Conservation (phyloP, 148 eudicot genomes). For the Vaccinium myrtillus region DNA sequence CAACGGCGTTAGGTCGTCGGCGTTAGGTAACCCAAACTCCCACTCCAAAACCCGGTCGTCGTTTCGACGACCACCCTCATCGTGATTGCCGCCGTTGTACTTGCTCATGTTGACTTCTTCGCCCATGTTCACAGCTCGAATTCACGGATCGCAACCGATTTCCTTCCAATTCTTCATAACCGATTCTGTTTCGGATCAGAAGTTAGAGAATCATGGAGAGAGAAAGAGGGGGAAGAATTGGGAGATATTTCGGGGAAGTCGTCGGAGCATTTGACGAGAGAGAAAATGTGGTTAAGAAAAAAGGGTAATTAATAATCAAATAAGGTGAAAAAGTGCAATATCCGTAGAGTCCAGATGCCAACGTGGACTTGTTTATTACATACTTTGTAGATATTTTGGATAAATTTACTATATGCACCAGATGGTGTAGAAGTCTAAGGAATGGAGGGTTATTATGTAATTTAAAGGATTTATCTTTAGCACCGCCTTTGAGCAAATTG, state of each 20-base stretch:
- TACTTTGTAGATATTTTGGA: conserved; percentile 10
- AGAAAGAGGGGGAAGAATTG: background rate
- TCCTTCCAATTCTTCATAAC: conserved; percentile 13
- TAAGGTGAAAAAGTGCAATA: conserved; percentile 16
- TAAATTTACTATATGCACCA: background rate
- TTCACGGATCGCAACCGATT: conserved; percentile 1
- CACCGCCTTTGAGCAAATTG: background rate
- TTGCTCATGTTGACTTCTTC: conserved; percentile 37
- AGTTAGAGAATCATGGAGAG: conserved; percentile 15
- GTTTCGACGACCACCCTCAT: conserved; percentile 21
- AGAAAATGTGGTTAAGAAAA: background rate
- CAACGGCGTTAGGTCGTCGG: conserved; percentile 45
- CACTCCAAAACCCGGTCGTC: conserved; percentile 46
- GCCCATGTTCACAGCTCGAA: conserved; percentile 22
- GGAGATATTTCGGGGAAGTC: conserved; percentile 10
- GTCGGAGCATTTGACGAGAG: background rate
- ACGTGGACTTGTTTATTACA: conserved; percentile 10
- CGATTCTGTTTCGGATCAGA: background rate
- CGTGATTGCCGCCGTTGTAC: conserved; percentile 12
- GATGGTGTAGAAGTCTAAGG: too few species aligned
- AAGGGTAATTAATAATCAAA: background rate
- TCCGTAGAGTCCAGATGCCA: conserved; percentile 11
- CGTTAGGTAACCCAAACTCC: conserved; percentile 51
- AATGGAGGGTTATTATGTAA: background rate
- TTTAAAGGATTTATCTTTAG: background rate